Percentiles rank a stretch among this genome's conserved stretches.
Conservation (phyloP, 2,329 filamentous ascomycete genomes). For the Ophiostoma tasmaniense region DNA sequence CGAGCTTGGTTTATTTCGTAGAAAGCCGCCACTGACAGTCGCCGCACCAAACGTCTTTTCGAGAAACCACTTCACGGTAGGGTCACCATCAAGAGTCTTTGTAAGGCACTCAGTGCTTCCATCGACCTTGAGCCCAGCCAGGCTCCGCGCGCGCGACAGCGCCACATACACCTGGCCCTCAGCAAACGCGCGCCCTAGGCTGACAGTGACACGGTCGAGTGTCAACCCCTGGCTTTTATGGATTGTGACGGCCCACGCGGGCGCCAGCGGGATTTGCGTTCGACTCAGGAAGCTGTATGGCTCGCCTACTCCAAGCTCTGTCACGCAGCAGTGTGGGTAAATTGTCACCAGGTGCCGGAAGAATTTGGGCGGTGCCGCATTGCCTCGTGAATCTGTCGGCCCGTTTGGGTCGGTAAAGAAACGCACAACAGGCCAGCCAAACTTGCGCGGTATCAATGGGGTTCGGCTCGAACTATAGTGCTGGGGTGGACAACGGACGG, state of each 20-base stretch:
- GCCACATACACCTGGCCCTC: constrained; percentile 55
- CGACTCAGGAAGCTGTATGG: constrained; percentile 43
- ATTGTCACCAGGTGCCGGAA: constrained; percentile 34
- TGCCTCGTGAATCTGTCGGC: constrained; percentile 22
- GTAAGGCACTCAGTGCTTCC: constrained; percentile 21
- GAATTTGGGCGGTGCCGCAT: neutral
- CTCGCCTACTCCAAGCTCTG: constrained; percentile 35
- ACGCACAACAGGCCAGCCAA: constrained; percentile 15
- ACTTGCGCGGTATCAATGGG: neutral
- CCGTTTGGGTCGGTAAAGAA: constrained; percentile 37
- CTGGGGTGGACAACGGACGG: neutral
- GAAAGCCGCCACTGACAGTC: neutral
- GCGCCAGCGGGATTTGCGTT: constrained; percentile 52
- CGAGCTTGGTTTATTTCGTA: neutral
- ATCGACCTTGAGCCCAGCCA: constrained; percentile 39
- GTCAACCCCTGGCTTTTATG: constrained; percentile 58
- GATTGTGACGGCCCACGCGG: constrained; percentile 55
- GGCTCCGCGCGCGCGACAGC: constrained; percentile 45
- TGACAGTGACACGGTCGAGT: constrained; percentile 48
- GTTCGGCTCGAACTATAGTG: neutral
- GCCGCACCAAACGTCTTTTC: neutral
- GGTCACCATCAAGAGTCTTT: neutral
- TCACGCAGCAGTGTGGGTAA: constrained; percentile 40
- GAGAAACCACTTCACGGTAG: neutral
- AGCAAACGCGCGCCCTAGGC: constrained; percentile 45